Conservation (phyloP, 2,329 filamentous ascomycete species). For the Aspergillus flavus region DNA sequence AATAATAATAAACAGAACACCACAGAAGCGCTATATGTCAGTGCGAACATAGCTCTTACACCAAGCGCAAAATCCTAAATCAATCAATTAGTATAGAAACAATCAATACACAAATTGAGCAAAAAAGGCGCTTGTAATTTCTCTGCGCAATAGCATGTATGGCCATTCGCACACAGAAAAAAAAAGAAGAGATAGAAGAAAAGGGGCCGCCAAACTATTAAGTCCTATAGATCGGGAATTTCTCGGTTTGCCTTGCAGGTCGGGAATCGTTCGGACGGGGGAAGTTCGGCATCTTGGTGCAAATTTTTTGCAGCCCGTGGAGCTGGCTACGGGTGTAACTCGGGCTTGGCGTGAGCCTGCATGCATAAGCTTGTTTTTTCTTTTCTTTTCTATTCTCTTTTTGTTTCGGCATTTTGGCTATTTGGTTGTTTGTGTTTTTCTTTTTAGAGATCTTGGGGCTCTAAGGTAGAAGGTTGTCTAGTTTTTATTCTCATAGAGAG, state of each 20-base stretch:
- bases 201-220: constrained; percentile 3
- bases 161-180: background rate
- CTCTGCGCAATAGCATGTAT: background rate
- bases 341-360: background rate
- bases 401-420: background rate
- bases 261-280: constrained; percentile 8
- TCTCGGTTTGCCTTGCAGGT: background rate
- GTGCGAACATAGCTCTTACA: background rate
- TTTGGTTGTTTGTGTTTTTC: background rate
- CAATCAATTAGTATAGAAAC: background rate
- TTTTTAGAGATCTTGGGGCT: background rate
- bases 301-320: background rate
- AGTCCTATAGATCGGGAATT: constrained; percentile 12
- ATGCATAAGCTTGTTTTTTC: background rate
- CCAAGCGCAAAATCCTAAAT: background rate
- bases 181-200: background rate
- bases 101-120: background rate
- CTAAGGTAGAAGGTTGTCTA: background rate
- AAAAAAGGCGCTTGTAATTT: background rate
- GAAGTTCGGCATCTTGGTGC: background rate
- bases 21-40: background rate
- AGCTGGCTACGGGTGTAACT: background rate
- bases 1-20: background rate
- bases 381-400: background rate
- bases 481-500: background rate